Conservation (phyloP, 2,329 filamentous ascomycete species). For the Neonectria punicea region DNA sequence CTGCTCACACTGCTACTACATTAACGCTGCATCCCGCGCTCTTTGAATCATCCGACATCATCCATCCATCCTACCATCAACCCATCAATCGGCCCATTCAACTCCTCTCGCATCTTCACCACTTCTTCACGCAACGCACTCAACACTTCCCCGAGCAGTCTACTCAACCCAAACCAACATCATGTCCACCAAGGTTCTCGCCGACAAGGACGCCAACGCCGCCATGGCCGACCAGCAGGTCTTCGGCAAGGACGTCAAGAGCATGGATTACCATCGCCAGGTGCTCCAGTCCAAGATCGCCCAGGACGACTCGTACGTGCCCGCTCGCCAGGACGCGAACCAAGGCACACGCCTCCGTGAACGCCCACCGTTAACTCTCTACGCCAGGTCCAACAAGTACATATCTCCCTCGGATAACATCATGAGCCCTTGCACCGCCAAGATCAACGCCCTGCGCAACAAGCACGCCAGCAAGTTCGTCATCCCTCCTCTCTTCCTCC, state of each 20-base stretch:
- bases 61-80: neutral
- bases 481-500: neutral
- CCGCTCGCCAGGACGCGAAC: too few relatives aligned
- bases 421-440: constrained; percentile 86
- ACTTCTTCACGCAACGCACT: neutral
- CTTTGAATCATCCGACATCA: neutral
- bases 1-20: constrained; percentile 6
- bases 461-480: constrained; percentile 83
- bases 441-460: constrained; percentile 82
- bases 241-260: constrained; percentile 64
- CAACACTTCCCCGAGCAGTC: neutral
- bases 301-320: constrained; percentile 71
- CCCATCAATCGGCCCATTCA: neutral
- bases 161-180: neutral
- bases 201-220: constrained; percentile 73
- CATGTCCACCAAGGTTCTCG: constrained; percentile 71
- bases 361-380: constrained; percentile 23
- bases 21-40: constrained; percentile 1
- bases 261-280: constrained; percentile 82
- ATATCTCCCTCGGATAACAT: constrained; percentile 89
- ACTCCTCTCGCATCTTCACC: neutral
- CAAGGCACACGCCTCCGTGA: neutral
- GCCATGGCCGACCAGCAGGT: constrained; percentile 50
- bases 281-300: constrained; percentile 76
- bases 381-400: constrained; percentile 64